These are phyloP conservation scores for Thelonectria blattea DNA, from an alignment of 2,329 filamentous ascomycete species.

Conservation along the genomic window DNA sequence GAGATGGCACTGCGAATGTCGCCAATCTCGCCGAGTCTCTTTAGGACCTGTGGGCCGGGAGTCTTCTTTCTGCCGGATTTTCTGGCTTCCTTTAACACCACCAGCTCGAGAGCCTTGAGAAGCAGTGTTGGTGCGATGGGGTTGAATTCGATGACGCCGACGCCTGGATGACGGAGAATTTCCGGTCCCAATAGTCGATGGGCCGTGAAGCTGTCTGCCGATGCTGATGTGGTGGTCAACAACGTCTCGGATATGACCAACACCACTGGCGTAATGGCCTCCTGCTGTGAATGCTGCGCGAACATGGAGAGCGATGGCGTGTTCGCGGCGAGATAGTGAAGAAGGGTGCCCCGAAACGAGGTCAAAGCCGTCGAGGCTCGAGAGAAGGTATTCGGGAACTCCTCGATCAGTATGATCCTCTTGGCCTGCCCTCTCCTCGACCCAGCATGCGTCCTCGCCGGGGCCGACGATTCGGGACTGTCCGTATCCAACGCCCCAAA, in stretches of 20 bases:
- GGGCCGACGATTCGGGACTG: conserved; percentile 37
- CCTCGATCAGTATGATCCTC: conserved; percentile 77
- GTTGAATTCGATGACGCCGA: conserved; percentile 89
- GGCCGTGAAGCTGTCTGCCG: conserved; percentile 90
- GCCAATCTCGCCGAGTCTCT: conserved; percentile 81
- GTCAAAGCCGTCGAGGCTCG: conserved; percentile 67
- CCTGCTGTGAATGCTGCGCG: conserved; percentile 48
- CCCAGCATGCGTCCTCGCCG: conserved; percentile 28
- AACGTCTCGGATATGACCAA: conserved; percentile 93
- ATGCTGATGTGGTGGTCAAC: conserved; percentile 81
- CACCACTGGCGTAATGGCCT: conserved; percentile 73
- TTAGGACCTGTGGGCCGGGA: conserved; percentile 79
- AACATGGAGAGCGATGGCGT: conserved; percentile 61
- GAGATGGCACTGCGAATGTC: conserved; percentile 94
- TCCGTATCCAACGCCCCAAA: conserved; percentile 73
- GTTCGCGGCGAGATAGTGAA: conserved; percentile 75
- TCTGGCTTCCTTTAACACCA: conserved; percentile 84
- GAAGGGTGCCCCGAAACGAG: conserved; percentile 76
- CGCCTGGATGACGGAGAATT: conserved; percentile 80
- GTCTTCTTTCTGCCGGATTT: conserved; percentile 77
- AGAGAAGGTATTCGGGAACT: conserved; percentile 79
- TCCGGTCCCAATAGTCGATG: conserved; percentile 88
- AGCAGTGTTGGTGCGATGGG: conserved; percentile 86
- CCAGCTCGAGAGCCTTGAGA: conserved; percentile 79
- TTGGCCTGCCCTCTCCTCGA: conserved; percentile 32